Conservation (phyloP, 2,329 filamentous ascomycete genomes). For the Fusarium setosum region DNA sequence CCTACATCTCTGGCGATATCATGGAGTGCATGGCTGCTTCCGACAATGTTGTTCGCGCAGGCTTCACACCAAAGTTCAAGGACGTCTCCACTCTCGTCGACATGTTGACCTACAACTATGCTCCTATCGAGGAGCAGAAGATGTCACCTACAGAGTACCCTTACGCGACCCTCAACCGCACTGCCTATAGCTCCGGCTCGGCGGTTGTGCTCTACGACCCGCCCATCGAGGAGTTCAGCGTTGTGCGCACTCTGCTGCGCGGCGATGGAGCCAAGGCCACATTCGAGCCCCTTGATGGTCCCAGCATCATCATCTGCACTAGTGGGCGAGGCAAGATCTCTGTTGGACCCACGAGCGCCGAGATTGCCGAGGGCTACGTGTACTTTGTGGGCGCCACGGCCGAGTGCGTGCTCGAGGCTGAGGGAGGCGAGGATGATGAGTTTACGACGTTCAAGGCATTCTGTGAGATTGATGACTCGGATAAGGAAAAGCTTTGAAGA, state of each 20-base stretch:
- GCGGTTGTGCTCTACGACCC: slow-evolving; percentile 86
- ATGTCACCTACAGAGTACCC: slow-evolving; percentile 88
- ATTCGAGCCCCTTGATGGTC: slow-evolving; percentile 87
- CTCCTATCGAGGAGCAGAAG: slow-evolving; percentile 94
- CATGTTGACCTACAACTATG: slow-evolving; percentile 96
- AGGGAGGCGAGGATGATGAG: slow-evolving; percentile 69
- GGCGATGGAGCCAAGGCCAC: slow-evolving; percentile 81
- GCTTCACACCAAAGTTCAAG: slow-evolving; percentile 99
- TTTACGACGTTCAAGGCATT: slow-evolving; percentile 95
- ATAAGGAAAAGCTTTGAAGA: slow-evolving; percentile 41
- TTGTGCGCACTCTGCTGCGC: slow-evolving; percentile 83
- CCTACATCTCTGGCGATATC: slow-evolving; percentile 92
- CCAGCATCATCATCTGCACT: slow-evolving; percentile 94
- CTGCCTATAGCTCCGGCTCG: slow-evolving; percentile 82
- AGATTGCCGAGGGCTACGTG: slow-evolving; percentile 78
- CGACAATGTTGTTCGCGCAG: slow-evolving; percentile 98
- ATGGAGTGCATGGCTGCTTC: slow-evolving; percentile 99
- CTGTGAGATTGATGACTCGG: slow-evolving; percentile 77
- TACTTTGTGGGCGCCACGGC: slow-evolving; percentile 91
- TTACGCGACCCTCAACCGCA: slow-evolving; percentile 84
- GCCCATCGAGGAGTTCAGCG: slow-evolving; percentile 95
- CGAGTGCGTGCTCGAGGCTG: slow-evolving; percentile 81
- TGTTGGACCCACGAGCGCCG: slow-evolving; percentile 84
- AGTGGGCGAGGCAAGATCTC: slow-evolving; percentile 84
- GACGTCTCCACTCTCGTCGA: slow-evolving; percentile 88